A percentile compares a stretch with the other conserved stretches of the same genome.
Conservation (phyloP, 2,329 filamentous ascomycete species). For the Ceratocystis variospora region DNA sequence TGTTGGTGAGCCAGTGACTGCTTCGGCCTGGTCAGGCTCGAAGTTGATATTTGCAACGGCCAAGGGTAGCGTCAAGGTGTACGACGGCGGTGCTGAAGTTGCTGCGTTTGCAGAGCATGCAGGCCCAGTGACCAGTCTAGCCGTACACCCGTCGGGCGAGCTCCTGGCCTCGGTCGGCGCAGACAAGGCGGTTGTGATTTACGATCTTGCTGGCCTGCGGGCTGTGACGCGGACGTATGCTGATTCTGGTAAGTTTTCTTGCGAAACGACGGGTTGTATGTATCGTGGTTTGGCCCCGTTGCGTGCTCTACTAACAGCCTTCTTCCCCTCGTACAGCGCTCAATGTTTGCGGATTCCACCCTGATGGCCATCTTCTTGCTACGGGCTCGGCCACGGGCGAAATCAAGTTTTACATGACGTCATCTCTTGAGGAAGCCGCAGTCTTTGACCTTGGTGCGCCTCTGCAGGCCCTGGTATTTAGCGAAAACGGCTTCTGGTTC, state of each 20-base stretch:
- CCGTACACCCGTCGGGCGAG: slow-evolving; percentile 68
- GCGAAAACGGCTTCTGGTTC: slow-evolving; percentile 94
- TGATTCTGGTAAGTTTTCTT: slow-evolving; percentile 52
- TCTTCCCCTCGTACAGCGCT: slow-evolving; percentile 40
- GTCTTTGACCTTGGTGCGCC: slow-evolving; percentile 57
- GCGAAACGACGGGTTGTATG: neutral
- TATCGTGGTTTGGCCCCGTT: neutral
- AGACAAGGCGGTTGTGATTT: slow-evolving; percentile 87
- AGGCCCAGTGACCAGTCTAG: slow-evolving; percentile 62
- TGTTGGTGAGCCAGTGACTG: slow-evolving; percentile 54
- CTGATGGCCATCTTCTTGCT: slow-evolving; percentile 87
- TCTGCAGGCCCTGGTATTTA: slow-evolving; percentile 68
- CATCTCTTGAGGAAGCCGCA: slow-evolving; percentile 61
- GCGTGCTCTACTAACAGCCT: neutral
- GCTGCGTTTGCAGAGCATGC: slow-evolving; percentile 68
- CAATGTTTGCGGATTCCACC: slow-evolving; percentile 74
- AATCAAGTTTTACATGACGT: slow-evolving; percentile 81
- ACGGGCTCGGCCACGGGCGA: slow-evolving; percentile 66
- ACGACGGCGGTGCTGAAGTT: slow-evolving; percentile 54
- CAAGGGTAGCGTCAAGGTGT: slow-evolving; percentile 67
- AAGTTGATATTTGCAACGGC: slow-evolving; percentile 61
- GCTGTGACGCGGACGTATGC: slow-evolving; percentile 67
- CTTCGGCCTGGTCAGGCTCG: slow-evolving; percentile 48
- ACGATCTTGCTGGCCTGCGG: slow-evolving; percentile 57
- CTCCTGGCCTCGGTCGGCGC: slow-evolving; percentile 76